phyloP scores from a whole-genome alignment of 495 filamentous ascomycete genomes.

The Pseudevernia furfuracea region DNA sequence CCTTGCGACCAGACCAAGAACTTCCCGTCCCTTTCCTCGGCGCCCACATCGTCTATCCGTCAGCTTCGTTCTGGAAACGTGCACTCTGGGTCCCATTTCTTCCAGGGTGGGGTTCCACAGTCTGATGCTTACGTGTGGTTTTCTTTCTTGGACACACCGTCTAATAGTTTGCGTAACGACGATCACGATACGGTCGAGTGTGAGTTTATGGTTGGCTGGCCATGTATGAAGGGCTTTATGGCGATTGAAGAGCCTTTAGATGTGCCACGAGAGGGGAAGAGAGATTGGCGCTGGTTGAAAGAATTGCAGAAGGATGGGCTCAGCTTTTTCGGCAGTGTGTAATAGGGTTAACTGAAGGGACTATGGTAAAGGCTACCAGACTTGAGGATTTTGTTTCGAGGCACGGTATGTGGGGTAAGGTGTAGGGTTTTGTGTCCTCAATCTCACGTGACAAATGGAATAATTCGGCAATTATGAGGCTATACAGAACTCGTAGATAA shows the following conservation, averaged over 20 bases:
- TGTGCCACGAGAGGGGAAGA: slow-evolving; percentile 38
- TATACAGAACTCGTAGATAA: too few relatives aligned
- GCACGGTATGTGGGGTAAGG: slow-evolving; percentile 32
- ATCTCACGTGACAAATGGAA: too few relatives aligned
- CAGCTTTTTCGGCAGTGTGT: slow-evolving; percentile 48
- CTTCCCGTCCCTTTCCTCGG: slow-evolving; percentile 47
- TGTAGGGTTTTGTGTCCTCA: too few relatives aligned
- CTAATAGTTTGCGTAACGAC: slow-evolving; percentile 33
- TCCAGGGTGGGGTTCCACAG: slow-evolving; percentile 51
- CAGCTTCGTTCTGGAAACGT: slow-evolving; percentile 36
- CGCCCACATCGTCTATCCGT: slow-evolving; percentile 37
- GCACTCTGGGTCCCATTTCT: slow-evolving; percentile 52
- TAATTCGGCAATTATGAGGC: too few relatives aligned
- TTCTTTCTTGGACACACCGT: slow-evolving; percentile 45
- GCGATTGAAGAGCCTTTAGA: slow-evolving; percentile 24
- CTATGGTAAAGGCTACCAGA: slow-evolving; percentile 43
- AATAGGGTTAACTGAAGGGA: slow-evolving; percentile 38
- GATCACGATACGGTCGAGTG: slow-evolving; percentile 36
- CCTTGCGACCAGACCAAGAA: slow-evolving; percentile 31
- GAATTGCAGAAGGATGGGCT: slow-evolving; percentile 45
- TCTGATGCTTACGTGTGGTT: slow-evolving; percentile 52
- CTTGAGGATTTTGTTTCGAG: slow-evolving; percentile 43
- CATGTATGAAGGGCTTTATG: slow-evolving; percentile 33
- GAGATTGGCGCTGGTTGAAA: slow-evolving; percentile 45
- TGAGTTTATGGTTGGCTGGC: slow-evolving; percentile 50